phyloP scores from a whole-genome alignment of 441 rosid species.

The Bocquillonia castaneifolia region DNA sequence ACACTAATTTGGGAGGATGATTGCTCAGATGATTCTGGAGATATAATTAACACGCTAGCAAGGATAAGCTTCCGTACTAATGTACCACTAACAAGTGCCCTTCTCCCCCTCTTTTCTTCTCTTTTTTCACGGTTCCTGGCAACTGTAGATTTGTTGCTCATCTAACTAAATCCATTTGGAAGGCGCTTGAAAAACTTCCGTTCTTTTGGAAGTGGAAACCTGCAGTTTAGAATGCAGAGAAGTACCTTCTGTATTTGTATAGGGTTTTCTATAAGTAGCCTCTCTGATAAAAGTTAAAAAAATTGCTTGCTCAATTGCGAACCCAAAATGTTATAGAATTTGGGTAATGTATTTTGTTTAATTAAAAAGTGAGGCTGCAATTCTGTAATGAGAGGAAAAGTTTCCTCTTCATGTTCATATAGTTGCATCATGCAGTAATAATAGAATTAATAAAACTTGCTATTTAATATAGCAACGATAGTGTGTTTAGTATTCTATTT shows the following conservation, averaged over 20 bases:
- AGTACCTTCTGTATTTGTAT: conserved; percentile 10
- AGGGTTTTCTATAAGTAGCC: conserved; percentile 25
- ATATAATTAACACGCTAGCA: conserved; percentile 4
- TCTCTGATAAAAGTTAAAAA: background rate
- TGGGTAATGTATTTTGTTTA: conserved; percentile 22
- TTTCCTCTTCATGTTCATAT: background rate
- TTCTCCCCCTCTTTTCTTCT: background rate
- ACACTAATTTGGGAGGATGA: background rate
- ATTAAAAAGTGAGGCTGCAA: background rate
- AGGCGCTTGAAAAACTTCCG: conserved; percentile 10
- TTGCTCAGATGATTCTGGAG: conserved; percentile 6
- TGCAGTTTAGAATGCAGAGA: conserved; percentile 11
- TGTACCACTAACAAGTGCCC: conserved; percentile 22
- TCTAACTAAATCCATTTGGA: conserved; percentile 33
- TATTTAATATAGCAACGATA: no score
- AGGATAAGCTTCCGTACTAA: background rate
- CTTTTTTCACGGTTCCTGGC: conserved; percentile 22
- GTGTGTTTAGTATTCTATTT: no score
- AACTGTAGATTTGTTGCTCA: conserved; percentile 33
- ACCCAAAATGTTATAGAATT: conserved; percentile 22
- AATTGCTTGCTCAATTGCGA: no score
- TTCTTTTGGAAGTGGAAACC: conserved; percentile 11
- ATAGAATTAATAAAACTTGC: background rate
- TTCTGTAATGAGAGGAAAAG: background rate
- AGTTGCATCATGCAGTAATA: conserved; percentile 8